Percentiles rank a stretch among this genome's conserved stretches.
Evolutionary conservation across 2,329 filamentous ascomycete species (phyloP).

Genomic region (Juglanconis sp.): DNA sequence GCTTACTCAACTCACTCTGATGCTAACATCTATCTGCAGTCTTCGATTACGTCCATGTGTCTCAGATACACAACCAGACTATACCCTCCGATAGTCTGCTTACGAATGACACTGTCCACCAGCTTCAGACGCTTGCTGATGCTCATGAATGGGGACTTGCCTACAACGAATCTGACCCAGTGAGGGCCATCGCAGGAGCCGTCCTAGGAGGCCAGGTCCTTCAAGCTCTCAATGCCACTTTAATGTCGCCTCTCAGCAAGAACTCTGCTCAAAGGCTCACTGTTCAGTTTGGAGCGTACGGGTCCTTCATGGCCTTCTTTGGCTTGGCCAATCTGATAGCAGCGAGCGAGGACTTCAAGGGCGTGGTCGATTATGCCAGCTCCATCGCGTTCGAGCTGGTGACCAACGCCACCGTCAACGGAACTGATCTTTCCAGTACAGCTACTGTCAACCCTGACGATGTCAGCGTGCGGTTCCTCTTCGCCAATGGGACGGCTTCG

Average conservation of each 20-base stretch:
- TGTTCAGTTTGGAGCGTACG: conserved; percentile 61
- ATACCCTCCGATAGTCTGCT: conserved; percentile 60
- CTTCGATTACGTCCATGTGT: conserved; percentile 60
- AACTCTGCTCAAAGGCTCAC: conserved; percentile 38
- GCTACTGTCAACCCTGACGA: conserved; percentile 31
- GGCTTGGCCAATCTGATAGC: conserved; percentile 51
- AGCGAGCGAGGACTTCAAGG: conserved; percentile 62
- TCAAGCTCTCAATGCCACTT: conserved; percentile 49
- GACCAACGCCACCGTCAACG: conserved; percentile 46
- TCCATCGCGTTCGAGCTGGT: conserved; percentile 76
- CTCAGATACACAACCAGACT: conserved; percentile 55
- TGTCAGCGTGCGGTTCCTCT: conserved; percentile 58
- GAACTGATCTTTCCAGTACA: conserved; percentile 33
- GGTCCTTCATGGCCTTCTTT: conserved; percentile 61
- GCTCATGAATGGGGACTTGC: conserved; percentile 78
- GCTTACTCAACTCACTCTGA: background rate
- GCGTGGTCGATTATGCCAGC: conserved; percentile 79
- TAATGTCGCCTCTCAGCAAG: conserved; percentile 34
- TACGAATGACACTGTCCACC: conserved; percentile 53
- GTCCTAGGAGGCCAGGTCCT: conserved; percentile 56
- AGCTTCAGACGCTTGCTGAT: conserved; percentile 72
- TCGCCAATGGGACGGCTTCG: conserved; percentile 55
- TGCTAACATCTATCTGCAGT: conserved; percentile 32
- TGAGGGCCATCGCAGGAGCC: conserved; percentile 55
- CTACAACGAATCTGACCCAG: conserved; percentile 71